Evolutionary conservation across 306 rosid genomes (phyloP).

Genomic region (Glycine soja): DNA sequence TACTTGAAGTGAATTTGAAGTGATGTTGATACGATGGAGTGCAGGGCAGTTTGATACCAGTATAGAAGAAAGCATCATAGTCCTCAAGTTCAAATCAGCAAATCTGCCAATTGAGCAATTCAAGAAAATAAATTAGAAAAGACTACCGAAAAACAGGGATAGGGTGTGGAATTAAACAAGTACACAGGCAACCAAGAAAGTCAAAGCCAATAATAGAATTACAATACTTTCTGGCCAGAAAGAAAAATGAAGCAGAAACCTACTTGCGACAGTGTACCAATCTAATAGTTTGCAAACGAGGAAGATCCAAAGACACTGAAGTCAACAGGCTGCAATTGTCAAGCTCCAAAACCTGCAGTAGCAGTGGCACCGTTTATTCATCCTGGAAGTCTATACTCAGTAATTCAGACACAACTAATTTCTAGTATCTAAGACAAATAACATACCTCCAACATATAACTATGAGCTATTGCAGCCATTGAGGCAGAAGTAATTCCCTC

Average conservation of each 20-base stretch:
- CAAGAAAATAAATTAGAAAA: not conserved
- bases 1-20: slow-evolving; percentile 89
- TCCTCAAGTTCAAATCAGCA: slow-evolving; percentile 80
- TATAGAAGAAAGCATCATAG: slow-evolving; percentile 72
- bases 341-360: slow-evolving; percentile 92
- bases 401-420: slow-evolving; percentile 36
- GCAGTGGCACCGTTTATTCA: slow-evolving; percentile 35
- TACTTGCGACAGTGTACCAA: slow-evolving; percentile 99
- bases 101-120: slow-evolving; percentile 58
- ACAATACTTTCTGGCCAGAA: not conserved
- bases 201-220: not conserved
- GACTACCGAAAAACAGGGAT: not conserved
- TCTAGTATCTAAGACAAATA: slow-evolving; percentile 30
- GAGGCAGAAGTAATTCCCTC: slow-evolving; percentile 99
- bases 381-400: slow-evolving; percentile 24
- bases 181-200: not conserved
- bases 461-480: slow-evolving; percentile 82
- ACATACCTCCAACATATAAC: slow-evolving; percentile 83
- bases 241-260: slow-evolving; percentile 37
- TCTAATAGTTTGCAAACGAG: slow-evolving; percentile 81
- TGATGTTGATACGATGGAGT: slow-evolving; percentile 87
- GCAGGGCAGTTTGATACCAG: slow-evolving; percentile 90
- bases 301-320: slow-evolving; percentile 87
- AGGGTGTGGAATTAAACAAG: not conserved
- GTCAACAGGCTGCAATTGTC: slow-evolving; percentile 91